Evolutionary conservation across 2,329 filamentous ascomycete genomes (phyloP), one percentile per base, ranked within the genome.

Genomic region (Fusarium veterinarium): DNA sequence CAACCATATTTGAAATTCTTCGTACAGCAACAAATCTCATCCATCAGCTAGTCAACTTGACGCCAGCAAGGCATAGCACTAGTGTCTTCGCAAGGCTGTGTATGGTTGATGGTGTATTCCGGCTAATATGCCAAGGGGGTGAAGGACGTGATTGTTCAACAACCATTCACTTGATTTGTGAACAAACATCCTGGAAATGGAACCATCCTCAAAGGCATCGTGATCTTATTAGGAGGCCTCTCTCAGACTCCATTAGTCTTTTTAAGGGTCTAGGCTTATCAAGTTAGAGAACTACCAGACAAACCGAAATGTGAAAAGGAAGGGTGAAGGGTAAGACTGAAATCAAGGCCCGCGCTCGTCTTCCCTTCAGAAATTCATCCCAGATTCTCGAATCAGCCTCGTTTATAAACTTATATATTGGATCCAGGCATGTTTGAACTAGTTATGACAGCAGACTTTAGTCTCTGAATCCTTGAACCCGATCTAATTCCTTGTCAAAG

Each of bases 81-180:
- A 48, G 40, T 19, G 33, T 37, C 20, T 46, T n/a, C 23, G 10
- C 7, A 46, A 59, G 65, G 41, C 65, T 52, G 41, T 64, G 51
- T 58, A 23, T 45, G 16, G 14, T 23, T 23, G 14, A 45, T 57
- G 64, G 40, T 69, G 35, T 64, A 20, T 59, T 37, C 40, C 45
- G 45, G 65, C 58, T 69, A 69, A 69, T 61, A 13, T 42, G 28
- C 19, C 20, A 31, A 48, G 51, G 37, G 25, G 19, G 20, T 53
- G 25, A 42, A 64, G 30, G 33, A 31, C 44, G 28, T 40, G 35
- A n/a, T 31, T 19, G 31, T 45, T n/a, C 35, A 40, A 37, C 23
- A 30, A 35, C 28, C 33, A 53, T 37, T 17, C n/a, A 41, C 48
- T 67, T 64, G 23, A 20, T 16, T 31, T 63, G 25, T 59, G 16